Conservation (phyloP, 2,329 filamentous ascomycete genomes). For the Falciphora oryzae region DNA sequence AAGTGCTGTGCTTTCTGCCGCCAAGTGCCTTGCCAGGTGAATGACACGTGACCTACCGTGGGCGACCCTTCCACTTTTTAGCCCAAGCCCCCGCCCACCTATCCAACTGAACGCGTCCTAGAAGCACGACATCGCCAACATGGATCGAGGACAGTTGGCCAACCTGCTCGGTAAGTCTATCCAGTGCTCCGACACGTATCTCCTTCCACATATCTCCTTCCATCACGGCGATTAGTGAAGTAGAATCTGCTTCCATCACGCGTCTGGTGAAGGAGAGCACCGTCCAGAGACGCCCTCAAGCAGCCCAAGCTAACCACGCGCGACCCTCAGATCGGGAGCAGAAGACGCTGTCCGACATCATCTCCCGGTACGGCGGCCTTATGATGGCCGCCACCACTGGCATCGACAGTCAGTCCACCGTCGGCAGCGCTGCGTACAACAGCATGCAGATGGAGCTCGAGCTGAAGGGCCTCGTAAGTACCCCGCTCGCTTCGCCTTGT, state of each 20-base stretch:
- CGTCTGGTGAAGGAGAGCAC: too few species aligned
- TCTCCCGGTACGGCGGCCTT: conserved; percentile 38
- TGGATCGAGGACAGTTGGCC: conserved; percentile 18
- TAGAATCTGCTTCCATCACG: too few species aligned
- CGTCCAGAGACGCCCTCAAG: too few species aligned
- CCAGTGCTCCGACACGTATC: neutral
- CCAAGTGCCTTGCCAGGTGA: too few species aligned
- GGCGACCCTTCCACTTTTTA: too few species aligned
- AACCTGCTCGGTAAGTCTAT: conserved; percentile 17
- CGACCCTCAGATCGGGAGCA: conserved; percentile 37
- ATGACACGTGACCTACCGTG: too few species aligned
- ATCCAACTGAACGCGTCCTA: neutral
- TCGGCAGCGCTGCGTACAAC: conserved; percentile 33
- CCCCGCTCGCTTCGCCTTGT: neutral
- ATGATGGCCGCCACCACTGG: conserved; percentile 31
- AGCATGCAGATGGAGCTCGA: conserved; percentile 34
- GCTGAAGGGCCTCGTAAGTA: conserved; percentile 29
- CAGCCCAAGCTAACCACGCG: neutral
- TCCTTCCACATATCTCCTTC: too few species aligned
- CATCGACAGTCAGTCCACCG: conserved; percentile 26
- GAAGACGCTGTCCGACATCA: conserved; percentile 36
- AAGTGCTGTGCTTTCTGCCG: too few species aligned
- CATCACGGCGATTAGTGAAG: too few species aligned
- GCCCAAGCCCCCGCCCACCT: too few species aligned
- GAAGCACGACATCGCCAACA: conserved; percentile 5